Conservation (phyloP, 768 basidiomycete genomes). For the Agrocybe chaxingu region DNA sequence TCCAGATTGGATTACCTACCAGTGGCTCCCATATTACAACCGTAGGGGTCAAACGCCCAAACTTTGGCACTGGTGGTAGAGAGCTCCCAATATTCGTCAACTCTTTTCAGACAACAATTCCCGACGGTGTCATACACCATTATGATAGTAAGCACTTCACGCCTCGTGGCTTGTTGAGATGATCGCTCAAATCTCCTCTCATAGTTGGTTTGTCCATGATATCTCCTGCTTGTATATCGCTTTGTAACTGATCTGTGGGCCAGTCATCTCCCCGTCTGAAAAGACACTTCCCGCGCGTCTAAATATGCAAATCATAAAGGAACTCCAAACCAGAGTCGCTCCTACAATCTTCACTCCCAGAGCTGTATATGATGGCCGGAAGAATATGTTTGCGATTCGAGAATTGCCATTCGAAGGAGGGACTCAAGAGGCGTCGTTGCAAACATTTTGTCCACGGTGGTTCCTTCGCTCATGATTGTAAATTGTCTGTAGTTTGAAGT, state of each 20-base stretch:
- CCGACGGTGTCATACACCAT: constrained; percentile 65
- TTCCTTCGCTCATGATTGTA: constrained; percentile 3
- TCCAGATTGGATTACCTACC: constrained; percentile 22
- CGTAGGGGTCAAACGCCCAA: constrained; percentile 67
- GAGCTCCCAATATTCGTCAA: constrained; percentile 45
- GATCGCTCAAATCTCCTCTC: constrained; percentile 2
- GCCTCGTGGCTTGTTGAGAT: constrained; percentile 3
- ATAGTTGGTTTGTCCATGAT: constrained; percentile 40
- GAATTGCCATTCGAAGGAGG: constrained; percentile 54
- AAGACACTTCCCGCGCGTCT: constrained; percentile 63
- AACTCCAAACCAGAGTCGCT: constrained; percentile 54
- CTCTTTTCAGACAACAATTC: constrained; percentile 61
- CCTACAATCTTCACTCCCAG: constrained; percentile 70
- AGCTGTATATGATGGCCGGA: constrained; percentile 76
- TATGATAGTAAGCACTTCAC: constrained; percentile 61
- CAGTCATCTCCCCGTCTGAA: constrained; percentile 67
- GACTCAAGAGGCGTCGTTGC: constrained; percentile 48
- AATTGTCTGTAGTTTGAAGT: constrained; percentile 54
- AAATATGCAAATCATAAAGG: constrained; percentile 68
- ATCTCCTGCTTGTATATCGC: neutral
- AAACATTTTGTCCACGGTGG: neutral
- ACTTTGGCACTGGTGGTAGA: constrained; percentile 56
- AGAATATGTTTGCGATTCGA: constrained; percentile 65
- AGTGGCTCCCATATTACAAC: constrained; percentile 40
- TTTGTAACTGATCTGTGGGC: neutral